These are phyloP conservation scores for Elongisporangium senticosum DNA, from an alignment of 352 stramenopile species.

Conservation along the genomic window DNA sequence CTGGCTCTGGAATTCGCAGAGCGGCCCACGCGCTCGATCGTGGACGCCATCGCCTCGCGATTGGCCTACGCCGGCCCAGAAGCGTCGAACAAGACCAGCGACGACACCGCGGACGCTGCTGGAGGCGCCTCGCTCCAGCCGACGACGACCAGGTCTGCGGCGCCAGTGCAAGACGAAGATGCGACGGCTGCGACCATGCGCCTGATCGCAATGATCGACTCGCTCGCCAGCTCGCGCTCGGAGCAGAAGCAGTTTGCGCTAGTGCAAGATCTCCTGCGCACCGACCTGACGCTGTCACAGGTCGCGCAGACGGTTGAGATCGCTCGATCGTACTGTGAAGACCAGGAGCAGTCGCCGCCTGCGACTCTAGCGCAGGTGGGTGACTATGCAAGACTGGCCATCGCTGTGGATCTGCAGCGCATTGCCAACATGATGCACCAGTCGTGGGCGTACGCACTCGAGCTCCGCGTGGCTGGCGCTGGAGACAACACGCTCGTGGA, in stretches of 20 bases:
- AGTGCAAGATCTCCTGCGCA: constrained; percentile 7
- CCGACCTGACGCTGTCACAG: constrained; percentile 14
- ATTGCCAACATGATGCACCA: constrained; percentile 13
- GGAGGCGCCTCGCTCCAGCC: background rate
- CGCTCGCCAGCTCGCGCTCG: background rate
- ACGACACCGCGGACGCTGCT: background rate
- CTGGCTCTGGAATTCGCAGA: background rate
- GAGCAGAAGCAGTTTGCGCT: constrained; percentile 8
- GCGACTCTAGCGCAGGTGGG: background rate
- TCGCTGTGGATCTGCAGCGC: constrained; percentile 12
- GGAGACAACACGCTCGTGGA: constrained; percentile 14
- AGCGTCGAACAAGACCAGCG: background rate
- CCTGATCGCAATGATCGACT: background rate
- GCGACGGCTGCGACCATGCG: background rate
- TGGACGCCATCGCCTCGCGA: background rate
- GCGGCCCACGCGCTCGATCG: background rate
- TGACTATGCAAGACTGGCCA: constrained; percentile 12
- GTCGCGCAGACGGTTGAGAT: constrained; percentile 2
- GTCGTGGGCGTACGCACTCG: constrained; percentile 16
- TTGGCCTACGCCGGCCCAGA: background rate
- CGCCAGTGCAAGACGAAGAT: background rate
- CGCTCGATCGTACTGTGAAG: background rate
- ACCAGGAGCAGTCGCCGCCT: background rate
- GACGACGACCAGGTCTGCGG: background rate
- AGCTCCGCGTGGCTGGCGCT: constrained; percentile 7